Conservation (phyloP, 768 basidiomycete genomes). For the Suillus cothurnatus region DNA sequence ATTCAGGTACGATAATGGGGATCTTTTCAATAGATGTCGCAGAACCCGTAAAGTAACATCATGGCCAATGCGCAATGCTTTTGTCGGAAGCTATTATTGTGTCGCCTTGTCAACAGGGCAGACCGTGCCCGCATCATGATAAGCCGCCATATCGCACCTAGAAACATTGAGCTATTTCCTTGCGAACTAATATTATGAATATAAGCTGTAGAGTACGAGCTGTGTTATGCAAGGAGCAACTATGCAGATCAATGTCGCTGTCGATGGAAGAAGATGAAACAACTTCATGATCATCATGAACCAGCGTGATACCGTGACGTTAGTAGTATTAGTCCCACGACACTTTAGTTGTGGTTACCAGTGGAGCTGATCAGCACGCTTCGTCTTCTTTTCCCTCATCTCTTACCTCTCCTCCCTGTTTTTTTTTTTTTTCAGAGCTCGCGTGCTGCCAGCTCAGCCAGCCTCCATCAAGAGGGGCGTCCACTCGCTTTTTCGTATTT, state of each 20-base stretch:
- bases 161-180: background rate
- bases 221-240: background rate
- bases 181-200: background rate
- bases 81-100: background rate
- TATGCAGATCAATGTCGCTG: background rate
- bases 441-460: constrained; percentile 3
- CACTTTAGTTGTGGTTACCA: constrained; percentile 2
- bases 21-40: background rate
- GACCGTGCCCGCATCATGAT: no score
- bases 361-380: background rate
- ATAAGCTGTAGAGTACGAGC: background rate
- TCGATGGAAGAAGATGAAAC: background rate
- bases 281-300: background rate
- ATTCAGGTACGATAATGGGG: background rate
- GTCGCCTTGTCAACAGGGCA: background rate
- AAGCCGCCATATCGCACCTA: background rate
- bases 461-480: constrained; percentile 9
- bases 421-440: constrained; percentile 2
- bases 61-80: background rate
- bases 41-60: background rate
- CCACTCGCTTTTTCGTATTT: constrained; percentile 8
- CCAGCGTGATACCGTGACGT: background rate
- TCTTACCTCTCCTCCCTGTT: background rate
- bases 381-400: background rate
- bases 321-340: background rate